A percentile compares a stretch with the other conserved stretches of the same genome.
Evolutionary conservation across 2,329 filamentous ascomycete genomes (phyloP).

Genomic region (Tolypocladium tropicale): DNA sequence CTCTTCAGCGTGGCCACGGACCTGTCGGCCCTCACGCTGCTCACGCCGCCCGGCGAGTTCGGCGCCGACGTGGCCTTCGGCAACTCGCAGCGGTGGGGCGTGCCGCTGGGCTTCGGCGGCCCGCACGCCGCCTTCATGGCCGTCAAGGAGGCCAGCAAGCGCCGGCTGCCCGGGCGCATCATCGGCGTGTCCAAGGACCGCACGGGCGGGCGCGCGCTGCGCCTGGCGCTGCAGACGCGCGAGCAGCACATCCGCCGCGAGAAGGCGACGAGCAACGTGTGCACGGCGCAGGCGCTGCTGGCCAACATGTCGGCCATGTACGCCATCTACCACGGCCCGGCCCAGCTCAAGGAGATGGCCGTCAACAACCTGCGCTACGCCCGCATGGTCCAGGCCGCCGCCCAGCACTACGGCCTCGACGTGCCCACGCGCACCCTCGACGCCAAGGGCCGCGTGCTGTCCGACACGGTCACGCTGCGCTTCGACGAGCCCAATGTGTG

Average conservation of each 20-base stretch:
- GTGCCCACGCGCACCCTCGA: slow-evolving; percentile 48
- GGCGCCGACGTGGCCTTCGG: slow-evolving; percentile 94
- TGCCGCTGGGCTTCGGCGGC: slow-evolving; percentile 84
- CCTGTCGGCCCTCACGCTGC: slow-evolving; percentile 72
- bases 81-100: slow-evolving; percentile 82
- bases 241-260: slow-evolving; percentile 95
- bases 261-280: slow-evolving; percentile 96
- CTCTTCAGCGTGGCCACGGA: slow-evolving; percentile 86
- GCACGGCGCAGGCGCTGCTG: slow-evolving; percentile 85
- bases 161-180: slow-evolving; percentile 84
- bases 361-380: slow-evolving; percentile 65
- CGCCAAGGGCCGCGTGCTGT: slow-evolving; percentile 49
- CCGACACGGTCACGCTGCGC: slow-evolving; percentile 71
- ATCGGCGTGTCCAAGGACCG: slow-evolving; percentile 90
- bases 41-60: slow-evolving; percentile 87
- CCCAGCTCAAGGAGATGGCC: slow-evolving; percentile 74
- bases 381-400: slow-evolving; percentile 54
- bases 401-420: slow-evolving; percentile 52
- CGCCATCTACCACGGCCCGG: slow-evolving; percentile 84
- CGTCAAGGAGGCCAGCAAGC: slow-evolving; percentile 81
- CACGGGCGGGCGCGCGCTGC: slow-evolving; percentile 68
- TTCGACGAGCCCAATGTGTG: slow-evolving; percentile 14
- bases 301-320: slow-evolving; percentile 97
- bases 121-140: slow-evolving; percentile 98
- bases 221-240: slow-evolving; percentile 80